Percentiles rank a stretch among this genome's conserved stretches.
phyloP scores from a whole-genome alignment of 106 monocot species.

The Phalaenopsis equestris region DNA sequence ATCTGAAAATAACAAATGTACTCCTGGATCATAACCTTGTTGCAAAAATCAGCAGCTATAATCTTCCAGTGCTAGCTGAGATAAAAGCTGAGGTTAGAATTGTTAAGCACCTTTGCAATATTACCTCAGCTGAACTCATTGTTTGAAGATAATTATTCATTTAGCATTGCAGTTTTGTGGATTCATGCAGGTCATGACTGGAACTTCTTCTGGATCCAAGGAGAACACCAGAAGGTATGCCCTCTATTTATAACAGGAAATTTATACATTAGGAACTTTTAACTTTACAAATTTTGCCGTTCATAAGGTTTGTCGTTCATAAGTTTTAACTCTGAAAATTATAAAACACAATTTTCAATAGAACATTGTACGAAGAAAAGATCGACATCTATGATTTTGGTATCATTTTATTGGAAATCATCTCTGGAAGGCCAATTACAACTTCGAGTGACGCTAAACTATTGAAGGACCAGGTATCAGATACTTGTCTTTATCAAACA shows the following conservation, averaged over 20 bases:
- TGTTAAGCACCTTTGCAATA: background rate
- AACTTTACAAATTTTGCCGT: too few species aligned
- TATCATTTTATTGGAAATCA: constrained; percentile 77
- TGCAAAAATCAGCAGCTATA: constrained; percentile 88
- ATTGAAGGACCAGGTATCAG: constrained; percentile 55
- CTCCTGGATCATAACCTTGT: constrained; percentile 81
- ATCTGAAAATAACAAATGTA: constrained; percentile 61
- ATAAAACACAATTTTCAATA: constrained; percentile 15
- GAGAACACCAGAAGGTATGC: constrained; percentile 37
- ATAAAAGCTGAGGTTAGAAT: constrained; percentile 43
- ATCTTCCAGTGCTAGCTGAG: constrained; percentile 60
- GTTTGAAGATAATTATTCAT: background rate
- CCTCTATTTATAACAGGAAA: too few species aligned
- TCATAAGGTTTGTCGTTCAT: too few species aligned
- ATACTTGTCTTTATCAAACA: background rate
- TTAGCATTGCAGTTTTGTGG: background rate
- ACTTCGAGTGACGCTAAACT: constrained; percentile 34
- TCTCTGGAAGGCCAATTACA: constrained; percentile 56
- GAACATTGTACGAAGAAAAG: constrained; percentile 56
- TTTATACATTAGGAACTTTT: too few species aligned
- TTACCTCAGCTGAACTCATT: background rate
- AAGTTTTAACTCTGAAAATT: background rate
- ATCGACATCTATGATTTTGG: constrained; percentile 92
- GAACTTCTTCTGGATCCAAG: constrained; percentile 37
- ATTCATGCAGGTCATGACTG: constrained; percentile 32